A percentile compares a stretch with the other conserved stretches of the same genome.
Evolutionary conservation across 2,329 filamentous ascomycete genomes (phyloP).

Genomic region (Ophiostoma triangulosporum): DNA sequence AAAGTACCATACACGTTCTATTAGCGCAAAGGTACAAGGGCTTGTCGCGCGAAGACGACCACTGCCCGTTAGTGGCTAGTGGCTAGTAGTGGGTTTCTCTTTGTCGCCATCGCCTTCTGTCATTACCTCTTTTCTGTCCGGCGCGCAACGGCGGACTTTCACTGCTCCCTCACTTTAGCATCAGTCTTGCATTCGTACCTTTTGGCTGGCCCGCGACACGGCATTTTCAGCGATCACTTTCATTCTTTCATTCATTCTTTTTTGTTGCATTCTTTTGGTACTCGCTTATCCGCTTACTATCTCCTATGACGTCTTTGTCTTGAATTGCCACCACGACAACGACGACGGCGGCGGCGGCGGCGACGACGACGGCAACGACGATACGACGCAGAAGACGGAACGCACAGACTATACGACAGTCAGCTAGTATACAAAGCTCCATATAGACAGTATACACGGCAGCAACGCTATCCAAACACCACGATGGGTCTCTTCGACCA

Average conservation of each 20-base stretch:
- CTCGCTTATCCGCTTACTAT: neutral
- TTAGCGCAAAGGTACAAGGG: neutral
- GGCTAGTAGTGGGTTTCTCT: neutral
- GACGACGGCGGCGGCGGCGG: neutral
- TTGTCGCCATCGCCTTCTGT: neutral
- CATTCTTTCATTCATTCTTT: no score
- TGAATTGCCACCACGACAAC: neutral
- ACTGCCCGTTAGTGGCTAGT: neutral
- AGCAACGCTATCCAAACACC: neutral
- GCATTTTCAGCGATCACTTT: neutral
- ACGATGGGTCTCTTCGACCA: conserved; percentile 29
- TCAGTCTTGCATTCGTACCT: neutral
- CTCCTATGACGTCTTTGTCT: neutral
- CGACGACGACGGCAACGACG: neutral
- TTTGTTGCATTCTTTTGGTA: neutral
- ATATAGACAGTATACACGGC: neutral
- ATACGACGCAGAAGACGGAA: neutral
- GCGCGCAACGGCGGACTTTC: neutral
- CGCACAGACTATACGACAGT: neutral
- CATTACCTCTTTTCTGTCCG: neutral
- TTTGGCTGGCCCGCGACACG: neutral
- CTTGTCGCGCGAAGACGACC: neutral
- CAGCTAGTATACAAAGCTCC: no score
- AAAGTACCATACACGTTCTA: neutral
- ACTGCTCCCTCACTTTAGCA: neutral